Evolutionary conservation across 768 basidiomycete species (phyloP), one percentile per base, ranked within the genome.

Genomic region (Sutorius australiensis): DNA sequence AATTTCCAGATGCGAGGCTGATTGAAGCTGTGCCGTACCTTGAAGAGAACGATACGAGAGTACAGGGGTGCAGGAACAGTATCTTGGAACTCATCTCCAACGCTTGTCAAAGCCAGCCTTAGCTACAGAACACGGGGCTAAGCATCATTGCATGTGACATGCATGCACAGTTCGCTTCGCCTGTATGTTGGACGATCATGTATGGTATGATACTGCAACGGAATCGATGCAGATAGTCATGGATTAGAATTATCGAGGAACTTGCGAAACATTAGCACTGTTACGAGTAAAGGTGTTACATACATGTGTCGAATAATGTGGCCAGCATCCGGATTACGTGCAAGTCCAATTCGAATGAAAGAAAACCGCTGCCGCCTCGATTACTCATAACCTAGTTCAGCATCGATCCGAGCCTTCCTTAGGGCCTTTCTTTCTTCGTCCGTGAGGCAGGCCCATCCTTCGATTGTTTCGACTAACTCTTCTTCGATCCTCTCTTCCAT

Each of bases 401-500:
- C 75, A 41, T 84, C 81, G 62, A 80, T 73, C 69, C 89, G 89
- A 11, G 75, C 77, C 56, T 76, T 78, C 63, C 79, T 77, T 64
- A 87, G 66, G 48, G 73, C 73, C 57, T 72, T 79, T 67, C 83
- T 68, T 57, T 80, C 75, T 19, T 72, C 69, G 43, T 71, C 71
- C 11, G 61, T 59, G 47, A 70, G 64, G 32, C 69, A 65, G 32
- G 77, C 76, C 72, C 86, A 80, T 16, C 87, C 89, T 11, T 87
- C 87, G 3, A 87, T 73, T 39, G 75, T 82, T 56, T 91, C 89
- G 24, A 86, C 75, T 52, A 91, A 69, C 70, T 92, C 88, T 66
- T 87, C 81, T 64, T 90, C 88, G 79, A 89, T 89, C 61, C 77
- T 79, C 66, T 91, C 89, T 69, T 91, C 89, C 62, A 80, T 69